Conservation (phyloP, 2,329 filamentous ascomycete genomes). For the Xylariales sp. region DNA sequence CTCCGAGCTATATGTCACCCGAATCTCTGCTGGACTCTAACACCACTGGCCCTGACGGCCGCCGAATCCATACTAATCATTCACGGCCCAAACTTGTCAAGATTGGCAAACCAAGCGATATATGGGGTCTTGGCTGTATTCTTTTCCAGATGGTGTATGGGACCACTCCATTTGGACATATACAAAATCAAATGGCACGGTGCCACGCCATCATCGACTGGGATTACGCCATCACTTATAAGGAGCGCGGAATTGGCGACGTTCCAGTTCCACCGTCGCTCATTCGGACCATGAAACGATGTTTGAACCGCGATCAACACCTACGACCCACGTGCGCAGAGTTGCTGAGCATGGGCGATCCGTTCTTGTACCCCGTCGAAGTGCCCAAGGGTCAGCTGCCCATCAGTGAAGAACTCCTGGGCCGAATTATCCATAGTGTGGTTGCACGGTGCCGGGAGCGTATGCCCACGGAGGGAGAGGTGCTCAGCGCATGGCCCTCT, state of each 20-base stretch:
- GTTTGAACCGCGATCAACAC: slow-evolving; percentile 58
- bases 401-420: slow-evolving; percentile 58
- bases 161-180: slow-evolving; percentile 91
- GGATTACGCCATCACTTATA: slow-evolving; percentile 68
- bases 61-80: slow-evolving; percentile 29
- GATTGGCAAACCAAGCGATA: slow-evolving; percentile 89
- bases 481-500: slow-evolving; percentile 50
- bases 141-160: slow-evolving; percentile 98
- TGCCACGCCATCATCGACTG: slow-evolving; percentile 85
- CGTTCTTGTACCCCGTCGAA: slow-evolving; percentile 61
- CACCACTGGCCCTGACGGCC: slow-evolving; percentile 33
- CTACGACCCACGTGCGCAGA: slow-evolving; percentile 61
- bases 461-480: slow-evolving; percentile 55
- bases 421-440: slow-evolving; percentile 59
- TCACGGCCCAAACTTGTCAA: slow-evolving; percentile 76
- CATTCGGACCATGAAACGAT: slow-evolving; percentile 57
- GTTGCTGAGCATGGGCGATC: slow-evolving; percentile 53
- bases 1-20: slow-evolving; percentile 97
- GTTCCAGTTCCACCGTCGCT: slow-evolving; percentile 54
- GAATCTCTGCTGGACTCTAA: slow-evolving; percentile 90
- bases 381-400: slow-evolving; percentile 50
- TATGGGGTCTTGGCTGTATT: slow-evolving; percentile 96
- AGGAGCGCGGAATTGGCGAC: slow-evolving; percentile 63
- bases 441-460: slow-evolving; percentile 54
- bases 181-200: slow-evolving; percentile 78